phyloP scores from a whole-genome alignment of 176 grass and related monocot species.

The Raddia guianensis region DNA sequence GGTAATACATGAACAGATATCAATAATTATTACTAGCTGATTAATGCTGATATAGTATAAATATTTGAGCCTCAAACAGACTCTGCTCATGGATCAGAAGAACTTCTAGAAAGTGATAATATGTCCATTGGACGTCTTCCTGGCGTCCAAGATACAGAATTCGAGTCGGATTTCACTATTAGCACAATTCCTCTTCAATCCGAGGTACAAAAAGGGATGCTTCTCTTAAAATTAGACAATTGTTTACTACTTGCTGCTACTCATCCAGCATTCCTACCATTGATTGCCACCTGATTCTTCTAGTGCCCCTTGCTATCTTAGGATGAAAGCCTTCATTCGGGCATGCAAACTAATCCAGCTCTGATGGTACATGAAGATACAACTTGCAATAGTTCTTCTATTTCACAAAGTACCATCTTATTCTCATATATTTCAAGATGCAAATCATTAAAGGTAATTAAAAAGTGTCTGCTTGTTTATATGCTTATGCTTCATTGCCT shows the following conservation, averaged over 20 bases:
- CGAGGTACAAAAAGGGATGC: slow-evolving; percentile 48
- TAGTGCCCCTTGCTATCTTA: slow-evolving; percentile 40
- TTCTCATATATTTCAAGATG: slow-evolving; percentile 44
- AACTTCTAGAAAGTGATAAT: slow-evolving; percentile 28
- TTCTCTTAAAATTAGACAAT: slow-evolving; percentile 18
- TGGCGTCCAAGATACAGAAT: slow-evolving; percentile 45
- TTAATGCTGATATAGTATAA: slow-evolving; percentile 36
- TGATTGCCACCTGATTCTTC: slow-evolving; percentile 27
- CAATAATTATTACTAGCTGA: slow-evolving; percentile 19
- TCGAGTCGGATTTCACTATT: slow-evolving; percentile 68
- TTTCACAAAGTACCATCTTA: slow-evolving; percentile 41
- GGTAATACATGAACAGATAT: slow-evolving; percentile 41
- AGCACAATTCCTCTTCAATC: slow-evolving; percentile 70
- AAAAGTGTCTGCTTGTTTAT: not conserved
- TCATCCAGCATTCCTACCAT: slow-evolving; percentile 16
- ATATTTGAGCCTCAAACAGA: slow-evolving; percentile 40
- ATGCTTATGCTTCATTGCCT: slow-evolving; percentile 1
- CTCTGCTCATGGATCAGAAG: slow-evolving; percentile 41
- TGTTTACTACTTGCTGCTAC: slow-evolving; percentile 12
- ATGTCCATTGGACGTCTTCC: slow-evolving; percentile 25
- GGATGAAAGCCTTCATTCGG: slow-evolving; percentile 44
- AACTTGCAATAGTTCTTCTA: slow-evolving; percentile 38
- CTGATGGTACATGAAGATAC: slow-evolving; percentile 33
- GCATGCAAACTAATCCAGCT: slow-evolving; percentile 34
- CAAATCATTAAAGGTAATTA: slow-evolving; percentile 56